phyloP scores from a whole-genome alignment of 2,329 filamentous ascomycete genomes.

The Lachnellula subtilissima region DNA sequence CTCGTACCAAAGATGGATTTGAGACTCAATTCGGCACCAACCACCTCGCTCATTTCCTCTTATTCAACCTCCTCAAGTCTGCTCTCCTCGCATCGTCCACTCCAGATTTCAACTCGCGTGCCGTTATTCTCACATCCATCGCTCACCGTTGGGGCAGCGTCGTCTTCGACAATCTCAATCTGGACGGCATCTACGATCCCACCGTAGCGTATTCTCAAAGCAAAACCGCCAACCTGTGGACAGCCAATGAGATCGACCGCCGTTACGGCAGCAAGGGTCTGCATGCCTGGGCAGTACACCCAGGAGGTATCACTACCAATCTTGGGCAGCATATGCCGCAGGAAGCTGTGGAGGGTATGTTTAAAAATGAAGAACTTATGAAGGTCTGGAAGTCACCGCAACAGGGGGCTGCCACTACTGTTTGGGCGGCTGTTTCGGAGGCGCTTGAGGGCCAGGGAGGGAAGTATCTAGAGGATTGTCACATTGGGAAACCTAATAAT shows the following conservation, averaged over 20 bases:
- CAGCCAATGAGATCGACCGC: slow-evolving; percentile 44
- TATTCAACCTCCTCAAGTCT: slow-evolving; percentile 45
- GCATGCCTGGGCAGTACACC: slow-evolving; percentile 39
- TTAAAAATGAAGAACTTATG: slow-evolving; percentile 23
- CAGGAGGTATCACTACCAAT: slow-evolving; percentile 33
- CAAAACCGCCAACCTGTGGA: slow-evolving; percentile 44
- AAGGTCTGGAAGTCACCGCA: slow-evolving; percentile 23
- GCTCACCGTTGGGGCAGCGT: slow-evolving; percentile 37
- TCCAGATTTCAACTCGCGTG: slow-evolving; percentile 39
- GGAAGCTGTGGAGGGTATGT: slow-evolving; percentile 41
- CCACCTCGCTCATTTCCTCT: slow-evolving; percentile 49
- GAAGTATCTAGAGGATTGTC: slow-evolving; percentile 37
- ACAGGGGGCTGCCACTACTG: slow-evolving; percentile 37
- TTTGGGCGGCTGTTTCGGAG: slow-evolving; percentile 34
- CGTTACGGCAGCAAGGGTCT: slow-evolving; percentile 37
- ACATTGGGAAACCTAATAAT: slow-evolving; percentile 29
- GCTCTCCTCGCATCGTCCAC: slow-evolving; percentile 38
- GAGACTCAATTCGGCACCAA: slow-evolving; percentile 51
- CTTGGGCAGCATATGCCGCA: slow-evolving; percentile 34
- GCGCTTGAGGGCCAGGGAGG: slow-evolving; percentile 39
- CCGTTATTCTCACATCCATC: slow-evolving; percentile 41
- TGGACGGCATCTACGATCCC: slow-evolving; percentile 33
- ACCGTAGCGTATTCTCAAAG: slow-evolving; percentile 37
- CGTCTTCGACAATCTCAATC: slow-evolving; percentile 31
- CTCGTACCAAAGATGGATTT: slow-evolving; percentile 41